Base-by-base conservation (phyloP, 1,284 basidiomycete species). In the Tilletia caries region DNA sequence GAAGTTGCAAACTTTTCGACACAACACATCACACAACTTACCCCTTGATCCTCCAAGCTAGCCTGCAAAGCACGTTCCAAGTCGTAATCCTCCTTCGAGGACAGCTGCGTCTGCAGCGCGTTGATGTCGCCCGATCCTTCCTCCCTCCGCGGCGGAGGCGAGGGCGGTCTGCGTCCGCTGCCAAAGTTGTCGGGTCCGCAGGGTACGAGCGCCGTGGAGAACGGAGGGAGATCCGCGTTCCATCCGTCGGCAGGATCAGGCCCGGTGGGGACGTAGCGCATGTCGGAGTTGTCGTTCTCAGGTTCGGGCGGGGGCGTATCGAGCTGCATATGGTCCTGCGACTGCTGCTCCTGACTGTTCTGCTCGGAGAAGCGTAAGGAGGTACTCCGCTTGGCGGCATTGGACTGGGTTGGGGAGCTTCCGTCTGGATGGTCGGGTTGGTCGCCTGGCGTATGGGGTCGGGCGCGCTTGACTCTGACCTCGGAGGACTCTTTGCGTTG, bases 401-500 rank as follows among this genome's bases (percentile, higher is more conserved):
- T 50, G n/a, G n/a, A 12, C n/a, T 27, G 20, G 48, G 48, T 12
- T n/a, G 48, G 25, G 48, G 48, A 50, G n/a, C n/a, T 23, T n/a
- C n/a, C 20, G 25, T 8, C 20, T 8, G 48, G 48, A 27, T 23
- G 20, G 2, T n/a, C 48, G 8, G 48, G 20, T 20, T 50, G 48
- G n/a, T n/a, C 20, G 48, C n/a, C 48, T 4, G 54, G 54, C 27
- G 25, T 8, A 32, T 60, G n/a, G 20, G 54, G 54, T 29, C 54
- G 54, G 23, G 54, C 54, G 10, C 54, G 54, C 29, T 60, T 60
- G 54, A 60, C 54, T 32, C 54, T 25, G 29, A 18, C 54, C 15
- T 60, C 54, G n/a, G 54, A 60, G 54, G n/a, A n/a, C n/a, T n/a
- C n/a, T n/a, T 60, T 25, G 25, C 54, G 23, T 29, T 18, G 54